phyloP scores from a whole-genome alignment of 495 filamentous ascomycete genomes.

The Massariosphaeria phaeospora region DNA sequence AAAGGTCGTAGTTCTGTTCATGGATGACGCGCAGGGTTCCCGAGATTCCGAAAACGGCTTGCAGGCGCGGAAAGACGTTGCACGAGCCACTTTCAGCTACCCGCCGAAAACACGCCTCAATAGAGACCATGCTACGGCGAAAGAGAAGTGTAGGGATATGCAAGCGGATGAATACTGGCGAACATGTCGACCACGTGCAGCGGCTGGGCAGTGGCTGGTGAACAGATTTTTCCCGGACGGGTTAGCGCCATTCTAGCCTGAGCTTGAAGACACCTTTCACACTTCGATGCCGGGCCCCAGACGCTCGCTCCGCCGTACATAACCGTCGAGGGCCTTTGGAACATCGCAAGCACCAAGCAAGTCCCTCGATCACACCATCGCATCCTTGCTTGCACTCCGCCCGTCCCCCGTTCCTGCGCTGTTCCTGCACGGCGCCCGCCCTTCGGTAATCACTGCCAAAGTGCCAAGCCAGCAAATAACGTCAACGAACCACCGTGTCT shows the following conservation, averaged over 20 bases:
- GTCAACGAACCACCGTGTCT: neutral
- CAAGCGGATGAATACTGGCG: neutral
- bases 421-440: neutral
- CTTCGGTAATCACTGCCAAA: slow-evolving; percentile 4
- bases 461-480: slow-evolving; percentile 5
- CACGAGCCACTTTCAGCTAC: too few species aligned
- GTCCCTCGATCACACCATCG: slow-evolving; percentile 2
- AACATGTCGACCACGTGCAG: neutral
- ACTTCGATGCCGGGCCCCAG: slow-evolving; percentile 3
- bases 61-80: too few species aligned
- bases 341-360: neutral
- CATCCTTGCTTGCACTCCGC: neutral
- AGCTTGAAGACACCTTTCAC: slow-evolving; percentile 1
- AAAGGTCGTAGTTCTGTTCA: too few species aligned
- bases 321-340: neutral
- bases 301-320: slow-evolving; percentile 10
- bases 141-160: too few species aligned
- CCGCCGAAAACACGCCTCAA: too few species aligned
- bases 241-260: neutral
- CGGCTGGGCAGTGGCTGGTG: neutral
- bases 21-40: too few species aligned
- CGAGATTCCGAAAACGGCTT: too few species aligned
- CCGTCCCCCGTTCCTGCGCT: neutral
- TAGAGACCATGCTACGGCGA: too few species aligned
- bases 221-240: neutral